A percentile compares a stretch with the other conserved stretches of the same genome.
phyloP scores from a whole-genome alignment of 495 filamentous ascomycete species.

The Neurospora sp. region DNA sequence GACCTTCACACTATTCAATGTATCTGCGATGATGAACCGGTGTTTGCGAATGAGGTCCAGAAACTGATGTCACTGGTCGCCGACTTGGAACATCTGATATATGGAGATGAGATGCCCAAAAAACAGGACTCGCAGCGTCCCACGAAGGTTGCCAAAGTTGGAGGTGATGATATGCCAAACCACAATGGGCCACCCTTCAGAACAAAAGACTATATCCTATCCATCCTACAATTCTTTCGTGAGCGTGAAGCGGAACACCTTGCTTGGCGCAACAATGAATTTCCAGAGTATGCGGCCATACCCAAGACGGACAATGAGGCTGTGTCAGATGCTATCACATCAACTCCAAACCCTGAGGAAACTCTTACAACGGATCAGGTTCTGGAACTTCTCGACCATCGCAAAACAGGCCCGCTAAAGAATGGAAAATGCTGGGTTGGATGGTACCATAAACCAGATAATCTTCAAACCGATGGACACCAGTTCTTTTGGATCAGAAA shows the following conservation, averaged over 20 bases:
- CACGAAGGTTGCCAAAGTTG: background rate
- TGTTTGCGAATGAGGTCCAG: background rate
- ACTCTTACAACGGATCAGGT: background rate
- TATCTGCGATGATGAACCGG: background rate
- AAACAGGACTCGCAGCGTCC: background rate
- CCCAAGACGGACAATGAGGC: background rate
- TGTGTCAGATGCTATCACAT: background rate
- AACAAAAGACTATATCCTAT: background rate
- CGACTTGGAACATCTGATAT: background rate
- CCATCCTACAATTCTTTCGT: background rate
- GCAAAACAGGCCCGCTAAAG: background rate
- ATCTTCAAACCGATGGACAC: background rate
- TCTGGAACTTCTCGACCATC: background rate
- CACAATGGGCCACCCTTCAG: background rate
- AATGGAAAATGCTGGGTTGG: background rate
- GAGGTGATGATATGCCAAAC: background rate
- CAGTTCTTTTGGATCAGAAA: background rate
- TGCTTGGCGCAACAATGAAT: background rate
- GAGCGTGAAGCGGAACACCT: background rate
- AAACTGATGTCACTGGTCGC: background rate
- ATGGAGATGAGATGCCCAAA: background rate
- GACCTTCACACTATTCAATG: background rate
- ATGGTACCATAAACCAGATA: background rate
- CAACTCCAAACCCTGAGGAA: background rate
- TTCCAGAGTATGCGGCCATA: background rate